Percentiles rank a stretch among this genome's conserved stretches.
Conservation (phyloP, 305 asterid genomes). For the Stenogyne calaminthoides region DNA sequence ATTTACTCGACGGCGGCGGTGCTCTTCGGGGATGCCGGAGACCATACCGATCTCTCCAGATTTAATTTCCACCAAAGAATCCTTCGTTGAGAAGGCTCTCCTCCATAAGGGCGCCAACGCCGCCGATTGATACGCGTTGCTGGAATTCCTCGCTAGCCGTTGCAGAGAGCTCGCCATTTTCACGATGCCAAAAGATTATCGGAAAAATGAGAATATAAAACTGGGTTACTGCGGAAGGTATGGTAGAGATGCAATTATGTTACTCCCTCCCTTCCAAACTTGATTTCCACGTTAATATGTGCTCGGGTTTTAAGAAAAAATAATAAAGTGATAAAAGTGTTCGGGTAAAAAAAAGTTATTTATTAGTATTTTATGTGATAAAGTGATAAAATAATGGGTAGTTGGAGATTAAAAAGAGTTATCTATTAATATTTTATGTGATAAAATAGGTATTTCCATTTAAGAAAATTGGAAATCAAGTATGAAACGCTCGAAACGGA, state of each 20-base stretch:
- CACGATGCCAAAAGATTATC: neutral
- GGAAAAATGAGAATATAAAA: neutral
- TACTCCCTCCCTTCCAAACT: too few species aligned
- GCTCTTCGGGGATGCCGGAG: constrained; percentile 83
- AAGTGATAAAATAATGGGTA: too few species aligned
- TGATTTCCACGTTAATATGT: too few species aligned
- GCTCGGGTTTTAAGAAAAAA: too few species aligned
- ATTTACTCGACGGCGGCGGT: constrained; percentile 51
- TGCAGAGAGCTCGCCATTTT: constrained; percentile 67
- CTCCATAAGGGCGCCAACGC: constrained; percentile 41
- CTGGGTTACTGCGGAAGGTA: neutral
- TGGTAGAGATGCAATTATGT: neutral
- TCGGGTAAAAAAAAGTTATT: too few species aligned
- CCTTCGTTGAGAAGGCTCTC: constrained; percentile 59
- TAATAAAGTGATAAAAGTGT: too few species aligned
- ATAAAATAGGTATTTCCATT: too few species aligned
- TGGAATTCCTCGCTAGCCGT: constrained; percentile 48
- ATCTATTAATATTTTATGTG: too few species aligned
- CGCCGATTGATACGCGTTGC: constrained; percentile 40
- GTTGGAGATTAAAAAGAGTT: too few species aligned
- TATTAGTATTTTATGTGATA: too few species aligned
- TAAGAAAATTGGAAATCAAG: too few species aligned
- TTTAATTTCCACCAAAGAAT: constrained; percentile 58
- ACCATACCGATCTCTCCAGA: constrained; percentile 82
- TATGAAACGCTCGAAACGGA: too few species aligned